Base-by-base conservation (phyloP, 2,329 filamentous ascomycete genomes). In the Elsinoe ampelina region DNA sequence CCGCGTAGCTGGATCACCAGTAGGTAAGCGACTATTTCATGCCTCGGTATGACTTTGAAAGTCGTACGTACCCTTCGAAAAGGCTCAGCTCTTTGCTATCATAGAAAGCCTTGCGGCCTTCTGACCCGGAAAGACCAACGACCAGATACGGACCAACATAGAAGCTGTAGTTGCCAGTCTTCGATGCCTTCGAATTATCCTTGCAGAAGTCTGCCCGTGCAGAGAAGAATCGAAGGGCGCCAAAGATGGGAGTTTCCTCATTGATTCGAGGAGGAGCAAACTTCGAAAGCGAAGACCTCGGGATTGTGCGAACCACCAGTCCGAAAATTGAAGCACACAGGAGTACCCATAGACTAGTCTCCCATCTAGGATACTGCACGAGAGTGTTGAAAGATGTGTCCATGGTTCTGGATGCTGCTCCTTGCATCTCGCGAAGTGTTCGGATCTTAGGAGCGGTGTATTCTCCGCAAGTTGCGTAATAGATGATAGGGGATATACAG, bases 101-200 rank as follows among this genome's bases (percentile, higher is more conserved):
- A 36, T 76, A 75, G 57, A 77, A 78, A 1, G 73, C 43, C 19
- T 70, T 66, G 12, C 77, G 69, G 1, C 68, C 70, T 8, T 71
- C 68, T 3, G 71, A 66, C 1, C 77, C 76, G 2, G 69, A 70
- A 8, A 80, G 50, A 1, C 68, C 75, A 6, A 80, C 65, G n/a
- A 80, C 70, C 1, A 68, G 68, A 57, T 75, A 68, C 4, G 70
- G 63, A 0, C 77, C 77, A 2, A 74, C 72, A 60, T 74, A 74
- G 61, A 79, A 80, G 52, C 70, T 73, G 61, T 78, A 80, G 52
- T 75, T 75, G 20, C 75, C 75, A 0, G 68, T 72, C 6, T 60
- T 54, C 0, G 69, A 70, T 5, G 66, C 58, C 12, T 60, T 60
- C 5, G 61, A 61, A 7, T 68, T 68, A 13, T 69, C 57, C 15